Evolutionary conservation across 1,284 basidiomycete species (phyloP).

Genomic region (Vanrija sp.): DNA sequence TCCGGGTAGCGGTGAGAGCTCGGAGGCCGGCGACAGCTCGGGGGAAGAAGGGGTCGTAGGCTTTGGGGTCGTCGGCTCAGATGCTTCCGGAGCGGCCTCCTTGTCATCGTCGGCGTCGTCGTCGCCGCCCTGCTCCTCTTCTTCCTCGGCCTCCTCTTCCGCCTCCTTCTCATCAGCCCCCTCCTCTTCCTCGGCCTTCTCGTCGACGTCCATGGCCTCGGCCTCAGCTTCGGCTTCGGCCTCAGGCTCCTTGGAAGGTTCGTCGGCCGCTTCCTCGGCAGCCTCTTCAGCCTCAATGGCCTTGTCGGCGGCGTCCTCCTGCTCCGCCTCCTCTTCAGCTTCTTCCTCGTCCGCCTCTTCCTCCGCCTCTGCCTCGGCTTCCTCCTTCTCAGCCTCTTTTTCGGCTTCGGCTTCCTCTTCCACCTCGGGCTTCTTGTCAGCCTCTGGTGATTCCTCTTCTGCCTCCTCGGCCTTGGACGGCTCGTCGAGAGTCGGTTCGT

Average conservation of each 20-base stretch:
- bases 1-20: conserved; percentile 21
- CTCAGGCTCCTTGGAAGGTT: background rate
- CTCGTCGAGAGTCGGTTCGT: conserved; percentile 1
- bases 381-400: background rate
- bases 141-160: background rate
- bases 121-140: background rate
- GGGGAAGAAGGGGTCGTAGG: conserved; percentile 10
- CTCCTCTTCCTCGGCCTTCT: background rate
- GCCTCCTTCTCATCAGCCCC: background rate
- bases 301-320: background rate
- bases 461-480: background rate
- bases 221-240: background rate
- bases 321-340: background rate
- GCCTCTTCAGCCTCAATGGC: background rate
- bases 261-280: background rate
- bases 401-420: conserved; percentile 1
- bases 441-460: conserved; percentile 2
- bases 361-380: background rate
- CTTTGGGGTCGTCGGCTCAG: conserved; percentile 1
- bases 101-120: background rate
- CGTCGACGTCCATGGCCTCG: background rate
- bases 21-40: conserved; percentile 23
- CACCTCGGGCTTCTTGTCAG: background rate
- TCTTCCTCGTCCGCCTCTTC: conserved; percentile 1
- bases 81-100: background rate